Base-by-base conservation (phyloP, 1,284 basidiomycete genomes). In the Volvariella volvacea region DNA sequence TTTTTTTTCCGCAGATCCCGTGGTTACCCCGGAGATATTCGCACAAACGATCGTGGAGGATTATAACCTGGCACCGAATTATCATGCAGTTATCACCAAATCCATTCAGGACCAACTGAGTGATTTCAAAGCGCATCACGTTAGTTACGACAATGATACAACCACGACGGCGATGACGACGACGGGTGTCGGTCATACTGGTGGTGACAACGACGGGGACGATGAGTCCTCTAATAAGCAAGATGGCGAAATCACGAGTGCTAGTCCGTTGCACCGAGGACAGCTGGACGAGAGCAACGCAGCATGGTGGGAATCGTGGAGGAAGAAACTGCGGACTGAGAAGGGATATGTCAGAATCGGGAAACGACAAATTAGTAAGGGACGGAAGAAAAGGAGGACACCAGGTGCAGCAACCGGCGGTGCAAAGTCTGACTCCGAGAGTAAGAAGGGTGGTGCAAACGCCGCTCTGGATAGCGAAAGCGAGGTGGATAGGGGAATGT, bases 21-120 rank as follows among this genome's bases (percentile, higher is more conserved):
- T 92, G 43, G 81, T 96, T 30, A 89, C 90, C 0, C 90, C 93
- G 2, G 91, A 96, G 57, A 65, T 82, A 31, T 97, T 99, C 57
- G 94, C 94, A 0, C 83, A 88, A 54, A 84, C 85, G 8, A 68
- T 99, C 15, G 87, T 95, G 36, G 94, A 97, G 55, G 96, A 99
- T 63, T 92, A 98, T 52, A 72, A 74, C 10, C 76, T 99, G 34
- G 75, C 89, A 0, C 61, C 78, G 6, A 77, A 70, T 42, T 92
- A 93, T 62, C 77, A 83, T 47, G 62, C 73, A 16, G 67, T 83
- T 44, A 96, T 99, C 61, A 78, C 83, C 42, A 84, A 87, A 54
- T 71, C 83, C 3, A 94, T 99, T 51, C 83, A 90, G 53, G 89
- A 94, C 55, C 92, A 95, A 60, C 67, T 95, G 21, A 76, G 76